Evolutionary conservation across 2,329 filamentous ascomycete species (phyloP), one percentile per base, ranked within the genome.

Genomic region (Colletotrichum tamarilloi): DNA sequence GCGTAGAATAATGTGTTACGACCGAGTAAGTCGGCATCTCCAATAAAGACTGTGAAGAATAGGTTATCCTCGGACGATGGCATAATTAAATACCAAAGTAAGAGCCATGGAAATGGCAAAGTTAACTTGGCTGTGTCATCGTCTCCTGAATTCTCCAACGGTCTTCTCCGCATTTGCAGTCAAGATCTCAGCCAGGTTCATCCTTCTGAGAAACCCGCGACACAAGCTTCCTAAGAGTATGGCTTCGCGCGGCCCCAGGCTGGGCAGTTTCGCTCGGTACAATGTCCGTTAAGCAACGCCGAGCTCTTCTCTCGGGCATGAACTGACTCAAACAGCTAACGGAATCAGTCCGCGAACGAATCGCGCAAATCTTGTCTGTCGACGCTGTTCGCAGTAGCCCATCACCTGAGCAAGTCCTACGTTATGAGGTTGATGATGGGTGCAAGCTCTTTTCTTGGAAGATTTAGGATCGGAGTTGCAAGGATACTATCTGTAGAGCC

Each of bases 241-340:
- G 8, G 16, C 53, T 19, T 46, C 49, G 38, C 42, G 30, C n/a
- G 7, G 53, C 30, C 24, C 30, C 30, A 2, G 24, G 32, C 42
- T 58, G 52, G 55, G 32, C 42, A 22, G 52, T 22, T 66, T 28
- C n/a, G 5, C n/a, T 59, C 65, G 53, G 69, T 24, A 68, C 58
- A 38, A 59, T 68, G 58, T 46, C 53, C 65, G 65, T 58, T 22
- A 49, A 52, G 42, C 56, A 53, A 63, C 22, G 59, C 58, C 69
- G 59, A 63, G 52, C 32, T 42, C 35, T 32, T 26, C 26, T 53
- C 52, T 22, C 22, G 8, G 38, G 64, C 53, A 68, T 59, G 9
- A 24, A 72, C n/a, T 63, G 58, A 59, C 65, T 68, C 65, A 58
- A 42, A 55, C 42, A 9, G 67, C 26, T 24, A 53, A 26, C 26